Evolutionary conservation across 257 asterid genomes (phyloP).

Genomic region (Ilex aquifolium): DNA sequence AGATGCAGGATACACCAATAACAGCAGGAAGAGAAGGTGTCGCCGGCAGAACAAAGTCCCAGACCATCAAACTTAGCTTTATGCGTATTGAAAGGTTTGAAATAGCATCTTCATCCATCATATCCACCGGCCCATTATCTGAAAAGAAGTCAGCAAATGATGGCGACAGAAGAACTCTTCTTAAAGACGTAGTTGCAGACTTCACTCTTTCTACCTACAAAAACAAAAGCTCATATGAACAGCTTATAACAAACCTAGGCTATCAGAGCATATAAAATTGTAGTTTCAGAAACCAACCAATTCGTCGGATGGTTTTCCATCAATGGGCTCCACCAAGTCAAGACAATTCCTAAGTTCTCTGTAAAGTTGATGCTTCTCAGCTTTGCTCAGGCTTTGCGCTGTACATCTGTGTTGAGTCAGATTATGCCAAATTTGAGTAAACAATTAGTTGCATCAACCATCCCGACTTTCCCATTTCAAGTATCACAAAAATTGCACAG

Average conservation of each 20-base stretch:
- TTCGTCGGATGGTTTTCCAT: conserved; percentile 67
- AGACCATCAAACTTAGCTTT: conserved; percentile 77
- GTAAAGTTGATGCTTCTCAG: conserved; percentile 63
- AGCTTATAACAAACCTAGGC: conserved; percentile 7
- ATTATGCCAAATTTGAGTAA: conserved; percentile 9
- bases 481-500: neutral
- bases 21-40: conserved; percentile 98
- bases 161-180: conserved; percentile 73
- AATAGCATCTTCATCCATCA: conserved; percentile 95
- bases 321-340: conserved; percentile 72
- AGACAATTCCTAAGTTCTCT: conserved; percentile 66
- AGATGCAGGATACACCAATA: conserved; percentile 89
- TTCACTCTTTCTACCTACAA: conserved; percentile 73
- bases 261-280: conserved; percentile 12
- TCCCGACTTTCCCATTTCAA: neutral
- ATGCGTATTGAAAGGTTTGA: conserved; percentile 68
- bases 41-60: conserved; percentile 90
- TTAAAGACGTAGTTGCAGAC: conserved; percentile 70
- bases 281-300: conserved; percentile 53
- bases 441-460: conserved; percentile 8
- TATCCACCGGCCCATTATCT: conserved; percentile 68
- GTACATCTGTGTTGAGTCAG: conserved; percentile 48
- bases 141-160: conserved; percentile 64
- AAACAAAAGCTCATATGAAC: conserved; percentile 18
- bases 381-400: conserved; percentile 46